phyloP scores from a whole-genome alignment of 306 rosid genomes.

The Trifolium dubium region DNA sequence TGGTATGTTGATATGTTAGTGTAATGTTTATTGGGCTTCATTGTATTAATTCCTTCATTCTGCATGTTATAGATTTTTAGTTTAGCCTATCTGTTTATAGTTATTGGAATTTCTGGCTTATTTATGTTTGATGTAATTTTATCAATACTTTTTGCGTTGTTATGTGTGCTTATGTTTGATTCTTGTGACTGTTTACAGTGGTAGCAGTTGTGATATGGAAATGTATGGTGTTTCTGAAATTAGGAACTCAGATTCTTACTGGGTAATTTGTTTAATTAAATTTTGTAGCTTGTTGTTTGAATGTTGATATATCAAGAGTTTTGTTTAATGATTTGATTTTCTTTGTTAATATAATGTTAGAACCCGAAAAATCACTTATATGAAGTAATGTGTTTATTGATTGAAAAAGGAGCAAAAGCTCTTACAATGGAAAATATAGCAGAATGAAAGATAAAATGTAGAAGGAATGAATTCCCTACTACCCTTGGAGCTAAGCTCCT shows the following conservation, averaged over 20 bases:
- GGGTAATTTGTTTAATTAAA: constrained; percentile 50
- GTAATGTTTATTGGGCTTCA: neutral
- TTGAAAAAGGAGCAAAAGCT: too few species aligned
- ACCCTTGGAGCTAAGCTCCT: too few species aligned
- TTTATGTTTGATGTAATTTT: neutral
- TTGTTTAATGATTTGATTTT: constrained; percentile 16
- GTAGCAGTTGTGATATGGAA: constrained; percentile 74
- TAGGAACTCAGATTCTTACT: constrained; percentile 54
- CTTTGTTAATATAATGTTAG: neutral
- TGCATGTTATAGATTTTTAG: neutral
- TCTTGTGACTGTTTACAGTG: constrained; percentile 49
- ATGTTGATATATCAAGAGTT: neutral
- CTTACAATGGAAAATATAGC: too few species aligned
- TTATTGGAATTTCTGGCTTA: constrained; percentile 4
- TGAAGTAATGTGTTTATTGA: too few species aligned
- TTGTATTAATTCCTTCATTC: neutral
- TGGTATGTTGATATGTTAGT: neutral
- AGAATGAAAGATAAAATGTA: too few species aligned
- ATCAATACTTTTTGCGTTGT: neutral
- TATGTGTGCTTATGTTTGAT: constrained; percentile 39
- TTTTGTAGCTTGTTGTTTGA: constrained; percentile 8
- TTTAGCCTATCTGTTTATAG: neutral
- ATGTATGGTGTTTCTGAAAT: constrained; percentile 60
- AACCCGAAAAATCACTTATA: too few species aligned
- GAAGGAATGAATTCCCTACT: too few species aligned